Base-by-base conservation (phyloP, 2,329 filamentous ascomycete species). In the Penicillium decumbens region DNA sequence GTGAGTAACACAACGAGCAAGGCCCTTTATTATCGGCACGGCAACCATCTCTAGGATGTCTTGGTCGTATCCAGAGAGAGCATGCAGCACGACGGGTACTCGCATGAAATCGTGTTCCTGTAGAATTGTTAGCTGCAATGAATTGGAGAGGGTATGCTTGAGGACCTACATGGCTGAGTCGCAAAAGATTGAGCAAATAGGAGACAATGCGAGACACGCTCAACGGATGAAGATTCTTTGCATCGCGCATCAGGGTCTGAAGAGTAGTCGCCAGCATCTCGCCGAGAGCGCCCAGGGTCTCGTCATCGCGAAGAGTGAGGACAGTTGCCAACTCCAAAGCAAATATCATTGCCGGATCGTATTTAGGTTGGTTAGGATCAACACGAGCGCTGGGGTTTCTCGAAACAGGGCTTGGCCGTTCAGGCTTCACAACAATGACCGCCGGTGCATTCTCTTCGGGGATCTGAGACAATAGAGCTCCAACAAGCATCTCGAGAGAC, bases 51-150 rank as follows among this genome's bases (percentile, higher is more conserved):
- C 83, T 18, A 97, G 76, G 0, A 85, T 77, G 28, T 89, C 83
- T 63, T 89, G 84, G 32, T 89, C 83, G 64, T 97, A 88, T 55
- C 85, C 90, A 1, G 91, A 95, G 53, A 98, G 90, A 1, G 86
- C 86, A 68, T 98, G 93, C 10, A 98, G 80, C 6, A 97, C 81
- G 43, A 97, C 88, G 1, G 93, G 93, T 1, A 91, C 88, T 49
- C 93, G 88, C 63, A 96, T 85, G 67, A 93, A 95, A 62, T 95
- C 88, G 62, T 92, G 83, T 59, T 95, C 87, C 87, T 91, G 41
- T 27, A 10, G 35, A 35, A 30, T 32, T 24, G 47, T 62, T 24
- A 63, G 58, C 50, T 42, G 47, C 20, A 20, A 28, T 38, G 18
- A 15, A 13, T 7, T 24, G n/a, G 10, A 5, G 10, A 35, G 23